These are phyloP conservation scores for Apiotrichum laibachii DNA, from an alignment of 1,284 basidiomycete species.

Conservation along the genomic window DNA sequence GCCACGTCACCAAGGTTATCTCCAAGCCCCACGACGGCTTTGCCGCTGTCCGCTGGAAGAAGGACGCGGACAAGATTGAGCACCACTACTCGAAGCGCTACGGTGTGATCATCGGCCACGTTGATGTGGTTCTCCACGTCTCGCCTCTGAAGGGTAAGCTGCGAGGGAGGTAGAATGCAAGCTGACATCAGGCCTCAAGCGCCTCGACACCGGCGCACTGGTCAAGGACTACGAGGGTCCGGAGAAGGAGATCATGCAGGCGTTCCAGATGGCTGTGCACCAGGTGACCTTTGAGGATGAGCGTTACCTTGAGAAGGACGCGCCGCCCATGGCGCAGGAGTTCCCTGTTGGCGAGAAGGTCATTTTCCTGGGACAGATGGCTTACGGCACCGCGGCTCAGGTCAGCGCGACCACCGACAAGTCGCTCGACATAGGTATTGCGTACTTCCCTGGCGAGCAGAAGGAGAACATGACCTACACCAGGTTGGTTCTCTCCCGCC, in stretches of 20 bases:
- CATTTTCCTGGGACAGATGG: constrained; percentile 91
- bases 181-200: constrained; percentile 64
- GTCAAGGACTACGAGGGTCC: constrained; percentile 88
- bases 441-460: constrained; percentile 79
- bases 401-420: constrained; percentile 69
- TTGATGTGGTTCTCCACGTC: constrained; percentile 79
- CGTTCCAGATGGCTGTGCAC: constrained; percentile 76
- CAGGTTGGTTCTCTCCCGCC: constrained; percentile 60
- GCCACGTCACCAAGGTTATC: constrained; percentile 60
- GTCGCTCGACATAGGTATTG: constrained; percentile 72
- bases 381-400: constrained; percentile 91
- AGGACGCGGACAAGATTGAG: constrained; percentile 76
- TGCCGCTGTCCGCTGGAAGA: constrained; percentile 68
- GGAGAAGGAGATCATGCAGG: constrained; percentile 79
- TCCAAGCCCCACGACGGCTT: constrained; percentile 67
- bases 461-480: constrained; percentile 76
- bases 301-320: constrained; percentile 72
- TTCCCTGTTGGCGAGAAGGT: constrained; percentile 87
- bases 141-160: constrained; percentile 68
- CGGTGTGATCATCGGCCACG: constrained; percentile 77
- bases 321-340: constrained; percentile 79
- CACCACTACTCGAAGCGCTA: constrained; percentile 81
- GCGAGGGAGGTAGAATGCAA: constrained; percentile 53
- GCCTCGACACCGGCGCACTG: constrained; percentile 81
- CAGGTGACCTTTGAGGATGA: constrained; percentile 82